Base-by-base conservation (phyloP, 768 basidiomycete genomes). In the Suillus subaureus region DNA sequence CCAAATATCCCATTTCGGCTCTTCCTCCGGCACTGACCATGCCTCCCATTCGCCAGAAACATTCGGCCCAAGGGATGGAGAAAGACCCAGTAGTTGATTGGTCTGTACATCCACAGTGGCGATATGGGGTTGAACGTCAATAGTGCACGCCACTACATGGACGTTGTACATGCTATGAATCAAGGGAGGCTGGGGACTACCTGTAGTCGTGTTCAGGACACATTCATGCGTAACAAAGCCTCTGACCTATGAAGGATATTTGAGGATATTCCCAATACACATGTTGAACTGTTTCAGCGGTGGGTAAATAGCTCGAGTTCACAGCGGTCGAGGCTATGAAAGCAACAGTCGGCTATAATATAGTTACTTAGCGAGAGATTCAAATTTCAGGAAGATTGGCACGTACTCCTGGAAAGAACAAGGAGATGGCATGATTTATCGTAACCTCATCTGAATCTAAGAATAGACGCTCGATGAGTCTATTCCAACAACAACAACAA, bases 321-420 rank as follows among this genome's bases (percentile, higher is more conserved):
- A 70, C 3, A 42, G 18, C 33, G 9, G 70, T 66, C 42, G 70
- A 69, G 1, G 65, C 54, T 1, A 69, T 37, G 33, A 71, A 70
- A 4, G 64, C 66, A 0, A 70, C 39, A 18, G 39, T 58, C 9
- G 57, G 39, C 57, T 58, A 40, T 3, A 16, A 58, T 28, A 37
- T 4, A 58, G 16, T 35, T 6, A 21, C 15, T 58, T 26, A 58
- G 57, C 3, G 18, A 58, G 9, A 58, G 9, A 58, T 40, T 2
- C 16, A 40, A 40, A 26, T 21, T 18, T 40, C 54, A 55, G 57
- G 37, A 40, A 58, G 9, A 58, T 58, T 40, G 57, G 2, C 1
- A 40, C 13, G 26, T 40, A 58, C 57, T 58, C 57, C 57, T 18
- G 57, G 57, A 40, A 58, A 58, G 16, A 58, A 58, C 6, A 11